These are phyloP conservation scores for Eucalyptus marginata DNA, from an alignment of 345 rosid species.

Conservation along the genomic window DNA sequence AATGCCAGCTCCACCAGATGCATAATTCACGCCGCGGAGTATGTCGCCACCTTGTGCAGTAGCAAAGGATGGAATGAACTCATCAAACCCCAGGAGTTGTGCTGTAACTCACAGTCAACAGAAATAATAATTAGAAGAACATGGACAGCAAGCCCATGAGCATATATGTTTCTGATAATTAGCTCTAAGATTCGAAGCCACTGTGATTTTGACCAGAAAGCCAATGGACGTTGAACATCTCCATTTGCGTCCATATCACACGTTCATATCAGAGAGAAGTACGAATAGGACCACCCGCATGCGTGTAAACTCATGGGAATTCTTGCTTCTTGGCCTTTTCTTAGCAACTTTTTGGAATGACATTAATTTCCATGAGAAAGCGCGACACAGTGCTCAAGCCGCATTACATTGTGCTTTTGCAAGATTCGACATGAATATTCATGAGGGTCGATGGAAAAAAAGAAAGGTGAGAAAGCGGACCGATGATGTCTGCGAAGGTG, in stretches of 20 bases:
- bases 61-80: conserved; percentile 22
- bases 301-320: neutral
- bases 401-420: neutral
- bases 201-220: neutral
- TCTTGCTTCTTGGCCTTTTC: neutral
- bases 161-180: neutral
- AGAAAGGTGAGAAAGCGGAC: neutral
- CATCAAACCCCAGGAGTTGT: conserved; percentile 13
- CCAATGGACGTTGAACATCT: neutral
- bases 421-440: neutral
- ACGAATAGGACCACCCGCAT: neutral
- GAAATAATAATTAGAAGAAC: neutral
- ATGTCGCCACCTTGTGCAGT: neutral
- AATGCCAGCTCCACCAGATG: conserved; percentile 35
- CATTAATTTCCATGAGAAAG: neutral
- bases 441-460: neutral
- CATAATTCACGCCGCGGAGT: conserved; percentile 33
- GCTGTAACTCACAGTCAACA: conserved; percentile 3
- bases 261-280: neutral
- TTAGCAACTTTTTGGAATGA: no score
- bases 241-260: neutral
- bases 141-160: neutral
- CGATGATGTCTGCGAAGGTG: conserved; percentile 1
- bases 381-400: neutral
- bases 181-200: neutral